Evolutionary conservation across 2,329 filamentous ascomycete genomes (phyloP).

Genomic region (Sporothrix humicola): DNA sequence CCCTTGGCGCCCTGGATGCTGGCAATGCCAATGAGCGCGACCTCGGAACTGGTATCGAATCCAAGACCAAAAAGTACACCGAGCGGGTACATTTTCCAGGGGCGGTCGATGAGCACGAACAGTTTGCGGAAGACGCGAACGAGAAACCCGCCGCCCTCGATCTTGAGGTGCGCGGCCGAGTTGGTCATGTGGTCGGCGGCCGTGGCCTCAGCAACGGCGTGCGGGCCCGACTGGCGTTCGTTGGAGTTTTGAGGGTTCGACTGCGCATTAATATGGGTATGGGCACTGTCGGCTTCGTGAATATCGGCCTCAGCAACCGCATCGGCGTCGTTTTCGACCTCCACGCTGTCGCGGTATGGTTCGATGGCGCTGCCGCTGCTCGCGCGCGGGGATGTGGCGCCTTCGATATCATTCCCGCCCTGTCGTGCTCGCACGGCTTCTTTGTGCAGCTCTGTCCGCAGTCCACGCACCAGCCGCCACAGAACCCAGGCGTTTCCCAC

Average conservation of each 20-base stretch:
- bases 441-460: constrained; percentile 64
- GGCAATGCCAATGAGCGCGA: constrained; percentile 88
- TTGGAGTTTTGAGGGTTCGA: neutral
- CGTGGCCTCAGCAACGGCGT: constrained; percentile 31
- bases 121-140: constrained; percentile 73
- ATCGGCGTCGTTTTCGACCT: neutral
- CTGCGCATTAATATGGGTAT: neutral
- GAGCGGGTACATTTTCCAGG: constrained; percentile 96
- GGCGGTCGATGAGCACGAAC: constrained; percentile 74
- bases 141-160: constrained; percentile 79
- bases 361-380: constrained; percentile 7
- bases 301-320: constrained; percentile 31
- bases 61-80: constrained; percentile 89
- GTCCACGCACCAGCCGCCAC: constrained; percentile 72
- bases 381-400: constrained; percentile 32
- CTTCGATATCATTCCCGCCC: constrained; percentile 42
- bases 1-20: constrained; percentile 85
- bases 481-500: constrained; percentile 86
- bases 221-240: constrained; percentile 12
- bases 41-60: constrained; percentile 94
- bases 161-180: constrained; percentile 60
- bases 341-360: constrained; percentile 4
- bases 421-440: constrained; percentile 39
- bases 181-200: constrained; percentile 38
- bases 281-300: constrained; percentile 23